These are phyloP conservation scores for Vigna angularis DNA, from an alignment of 306 rosid genomes.

Conservation along the genomic window DNA sequence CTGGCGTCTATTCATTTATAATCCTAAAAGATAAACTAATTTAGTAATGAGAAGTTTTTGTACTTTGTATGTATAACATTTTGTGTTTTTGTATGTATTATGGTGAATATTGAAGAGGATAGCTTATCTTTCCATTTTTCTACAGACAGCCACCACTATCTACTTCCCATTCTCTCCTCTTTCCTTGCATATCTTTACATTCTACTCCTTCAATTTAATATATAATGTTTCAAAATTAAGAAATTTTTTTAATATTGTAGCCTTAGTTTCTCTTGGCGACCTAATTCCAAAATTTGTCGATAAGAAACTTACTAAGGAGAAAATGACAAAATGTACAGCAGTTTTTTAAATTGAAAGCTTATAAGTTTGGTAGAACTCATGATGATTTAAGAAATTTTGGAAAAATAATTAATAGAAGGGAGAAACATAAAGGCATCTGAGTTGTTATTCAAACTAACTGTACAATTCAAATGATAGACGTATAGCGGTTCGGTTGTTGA, in stretches of 20 bases:
- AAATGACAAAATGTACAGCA: too few species aligned
- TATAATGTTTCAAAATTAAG: background rate
- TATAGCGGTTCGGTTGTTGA: slow-evolving; percentile 6
- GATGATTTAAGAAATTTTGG: background rate
- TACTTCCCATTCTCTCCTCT: background rate
- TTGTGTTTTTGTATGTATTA: background rate
- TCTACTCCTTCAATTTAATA: slow-evolving; percentile 17
- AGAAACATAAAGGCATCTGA: background rate
- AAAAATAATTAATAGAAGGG: background rate
- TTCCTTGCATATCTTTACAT: background rate
- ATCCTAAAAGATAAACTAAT: slow-evolving; percentile 15
- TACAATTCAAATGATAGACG: slow-evolving; percentile 24
- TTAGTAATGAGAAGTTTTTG: background rate
- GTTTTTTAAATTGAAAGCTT: background rate
- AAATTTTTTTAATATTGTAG: too few species aligned
- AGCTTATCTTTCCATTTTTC: slow-evolving; percentile 1
- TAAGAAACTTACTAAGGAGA: too few species aligned
- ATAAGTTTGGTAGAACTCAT: background rate
- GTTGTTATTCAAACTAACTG: slow-evolving; percentile 15
- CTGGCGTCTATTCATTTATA: background rate
- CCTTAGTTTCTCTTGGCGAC: too few species aligned
- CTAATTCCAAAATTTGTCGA: too few species aligned
- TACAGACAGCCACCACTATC: slow-evolving; percentile 35
- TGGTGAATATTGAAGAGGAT: slow-evolving; percentile 22
- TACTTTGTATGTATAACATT: too few species aligned